Evolutionary conservation across 202 grass and related monocot genomes (phyloP).

Genomic region (Brachypodium distachyon): DNA sequence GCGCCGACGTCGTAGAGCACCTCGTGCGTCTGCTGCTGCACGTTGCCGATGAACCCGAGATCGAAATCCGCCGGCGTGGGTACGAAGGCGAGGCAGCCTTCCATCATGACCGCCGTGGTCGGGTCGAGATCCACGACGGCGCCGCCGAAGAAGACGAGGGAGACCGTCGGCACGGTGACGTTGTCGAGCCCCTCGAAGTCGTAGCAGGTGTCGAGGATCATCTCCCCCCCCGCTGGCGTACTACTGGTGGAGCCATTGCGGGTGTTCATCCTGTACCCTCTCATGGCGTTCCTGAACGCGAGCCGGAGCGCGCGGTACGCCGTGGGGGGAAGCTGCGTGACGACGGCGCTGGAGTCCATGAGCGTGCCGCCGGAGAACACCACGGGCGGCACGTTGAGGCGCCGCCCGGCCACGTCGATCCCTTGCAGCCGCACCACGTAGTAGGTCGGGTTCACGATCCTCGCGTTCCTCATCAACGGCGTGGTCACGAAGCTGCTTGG

Average conservation of each 20-base stretch:
- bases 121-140: background rate
- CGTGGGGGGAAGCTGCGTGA: conserved; percentile 23
- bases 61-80: background rate
- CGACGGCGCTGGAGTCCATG: conserved; percentile 25
- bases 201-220: conserved; percentile 32
- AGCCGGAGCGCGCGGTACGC: conserved; percentile 14
- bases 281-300: conserved; percentile 20
- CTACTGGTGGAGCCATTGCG: too few species aligned
- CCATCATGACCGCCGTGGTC: background rate
- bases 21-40: conserved; percentile 26
- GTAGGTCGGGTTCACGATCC: background rate
- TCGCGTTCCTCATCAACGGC: background rate
- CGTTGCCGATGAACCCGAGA: conserved; percentile 20
- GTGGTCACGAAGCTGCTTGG: background rate
- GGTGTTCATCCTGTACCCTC: background rate
- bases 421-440: conserved; percentile 9
- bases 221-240: too few species aligned
- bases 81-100: conserved; percentile 15
- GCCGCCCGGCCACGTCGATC: conserved; percentile 3
- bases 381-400: background rate
- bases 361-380: conserved; percentile 3
- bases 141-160: background rate
- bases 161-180: background rate
- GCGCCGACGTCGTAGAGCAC: conserved; percentile 18
- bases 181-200: background rate